phyloP scores from a whole-genome alignment of 345 rosid genomes.

The Carallia pectinifolia region DNA sequence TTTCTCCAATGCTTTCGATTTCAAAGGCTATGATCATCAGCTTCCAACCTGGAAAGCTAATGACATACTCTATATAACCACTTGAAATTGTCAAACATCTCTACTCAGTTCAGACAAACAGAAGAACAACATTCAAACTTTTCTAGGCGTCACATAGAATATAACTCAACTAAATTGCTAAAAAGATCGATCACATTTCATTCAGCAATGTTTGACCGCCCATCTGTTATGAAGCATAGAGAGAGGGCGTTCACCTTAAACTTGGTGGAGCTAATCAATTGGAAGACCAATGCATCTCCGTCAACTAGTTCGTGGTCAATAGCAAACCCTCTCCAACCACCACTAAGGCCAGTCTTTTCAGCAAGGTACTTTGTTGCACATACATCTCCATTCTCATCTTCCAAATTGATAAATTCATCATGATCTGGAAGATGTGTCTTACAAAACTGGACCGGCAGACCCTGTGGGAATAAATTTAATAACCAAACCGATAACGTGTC shows the following conservation, averaged over 20 bases:
- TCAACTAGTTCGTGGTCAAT: constrained; percentile 44
- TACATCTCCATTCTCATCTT: constrained; percentile 40
- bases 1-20: too few species aligned
- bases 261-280: constrained; percentile 30
- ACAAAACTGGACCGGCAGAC: constrained; percentile 60
- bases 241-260: constrained; percentile 34
- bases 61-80: too few species aligned
- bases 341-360: constrained; percentile 44
- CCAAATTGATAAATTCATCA: constrained; percentile 35
- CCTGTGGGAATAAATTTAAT: constrained; percentile 26
- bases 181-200: not conserved
- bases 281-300: constrained; percentile 49
- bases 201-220: not conserved
- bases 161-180: too few species aligned
- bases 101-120: too few species aligned
- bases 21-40: too few species aligned
- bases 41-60: too few species aligned
- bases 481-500: not conserved
- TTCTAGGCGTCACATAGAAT: too few species aligned
- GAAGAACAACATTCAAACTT: too few species aligned
- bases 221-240: not conserved
- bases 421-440: constrained; percentile 41
- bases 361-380: constrained; percentile 42
- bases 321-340: constrained; percentile 57
- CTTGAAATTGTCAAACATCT: too few species aligned